phyloP scores from a whole-genome alignment of 345 rosid species.

The Eucalyptus tenuipes region DNA sequence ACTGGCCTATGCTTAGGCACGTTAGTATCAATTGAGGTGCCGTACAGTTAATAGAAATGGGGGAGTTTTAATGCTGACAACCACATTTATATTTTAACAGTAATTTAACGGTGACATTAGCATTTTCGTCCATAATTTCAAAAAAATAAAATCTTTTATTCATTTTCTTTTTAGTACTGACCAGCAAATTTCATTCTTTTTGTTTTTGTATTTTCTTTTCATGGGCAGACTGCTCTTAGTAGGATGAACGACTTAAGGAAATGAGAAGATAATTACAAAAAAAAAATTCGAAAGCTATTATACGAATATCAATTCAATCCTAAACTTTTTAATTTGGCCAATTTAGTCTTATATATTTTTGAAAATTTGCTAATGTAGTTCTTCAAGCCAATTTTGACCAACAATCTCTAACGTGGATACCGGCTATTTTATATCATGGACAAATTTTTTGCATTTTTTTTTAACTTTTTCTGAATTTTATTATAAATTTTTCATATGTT shows the following conservation, averaged over 20 bases:
- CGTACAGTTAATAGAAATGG: neutral
- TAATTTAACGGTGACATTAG: neutral
- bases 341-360: too few relatives aligned
- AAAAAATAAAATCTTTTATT: neutral
- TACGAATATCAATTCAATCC: too few relatives aligned
- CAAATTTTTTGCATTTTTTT: too few relatives aligned
- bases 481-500: too few relatives aligned
- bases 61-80: neutral
- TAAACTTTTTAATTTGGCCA: too few relatives aligned
- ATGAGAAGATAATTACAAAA: too few relatives aligned
- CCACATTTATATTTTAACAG: neutral
- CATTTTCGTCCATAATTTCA: neutral
- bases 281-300: too few relatives aligned
- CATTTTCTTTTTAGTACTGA: neutral
- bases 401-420: accelerated
- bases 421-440: too few relatives aligned
- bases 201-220: neutral
- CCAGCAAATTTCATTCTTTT: neutral
- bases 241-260: neutral
- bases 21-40: too few relatives aligned
- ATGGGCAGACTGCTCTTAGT: neutral
- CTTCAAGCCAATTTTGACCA: too few relatives aligned
- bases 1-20: neutral
- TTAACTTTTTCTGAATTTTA: too few relatives aligned
- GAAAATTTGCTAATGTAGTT: too few relatives aligned